Evolutionary conservation across 352 stramenopile species (phyloP).

Genomic region (Peronospora belbahrii): DNA sequence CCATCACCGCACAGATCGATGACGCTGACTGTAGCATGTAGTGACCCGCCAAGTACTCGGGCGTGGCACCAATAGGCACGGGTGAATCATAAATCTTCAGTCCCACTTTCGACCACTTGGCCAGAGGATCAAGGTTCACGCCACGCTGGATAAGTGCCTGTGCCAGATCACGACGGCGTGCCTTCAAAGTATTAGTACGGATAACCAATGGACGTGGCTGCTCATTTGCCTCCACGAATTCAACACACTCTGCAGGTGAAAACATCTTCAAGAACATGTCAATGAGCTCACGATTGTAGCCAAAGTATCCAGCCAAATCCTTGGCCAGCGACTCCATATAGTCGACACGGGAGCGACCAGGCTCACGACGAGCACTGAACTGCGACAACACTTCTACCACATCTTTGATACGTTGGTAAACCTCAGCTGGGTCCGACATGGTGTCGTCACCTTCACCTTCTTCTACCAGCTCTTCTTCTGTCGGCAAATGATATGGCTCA

Average conservation of each 20-base stretch:
- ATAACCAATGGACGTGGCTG: slow-evolving; percentile 96
- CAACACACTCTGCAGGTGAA: slow-evolving; percentile 93
- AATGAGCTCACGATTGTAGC: slow-evolving; percentile 97
- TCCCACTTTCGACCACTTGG: slow-evolving; percentile 98
- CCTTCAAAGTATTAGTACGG: slow-evolving; percentile 99
- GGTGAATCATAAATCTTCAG: slow-evolving; percentile 97
- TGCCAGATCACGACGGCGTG: slow-evolving; percentile 95
- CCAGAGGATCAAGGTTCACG: slow-evolving; percentile 97
- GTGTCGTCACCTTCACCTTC: slow-evolving; percentile 36
- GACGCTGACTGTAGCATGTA: slow-evolving; percentile 99
- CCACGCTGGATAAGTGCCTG: slow-evolving; percentile 98
- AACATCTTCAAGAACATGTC: slow-evolving; percentile 98
- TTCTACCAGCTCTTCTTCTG: slow-evolving; percentile 66
- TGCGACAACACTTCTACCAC: slow-evolving; percentile 90
- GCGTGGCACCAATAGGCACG: slow-evolving; percentile 98
- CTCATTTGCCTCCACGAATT: slow-evolving; percentile 99
- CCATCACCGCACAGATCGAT: slow-evolving; percentile 98
- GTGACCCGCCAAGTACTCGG: slow-evolving; percentile 98
- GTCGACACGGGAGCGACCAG: slow-evolving; percentile 88
- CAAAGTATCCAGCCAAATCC: slow-evolving; percentile 96
- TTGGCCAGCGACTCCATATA: slow-evolving; percentile 90
- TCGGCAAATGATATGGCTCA: slow-evolving; percentile 72
- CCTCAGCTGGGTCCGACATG: slow-evolving; percentile 67
- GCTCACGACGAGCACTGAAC: slow-evolving; percentile 92
- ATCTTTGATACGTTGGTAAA: slow-evolving; percentile 93